Percentiles rank a stretch among this genome's conserved stretches.
These are phyloP conservation scores for Mycena floridula DNA, from an alignment of 768 basidiomycete genomes.

Conservation along the genomic window DNA sequence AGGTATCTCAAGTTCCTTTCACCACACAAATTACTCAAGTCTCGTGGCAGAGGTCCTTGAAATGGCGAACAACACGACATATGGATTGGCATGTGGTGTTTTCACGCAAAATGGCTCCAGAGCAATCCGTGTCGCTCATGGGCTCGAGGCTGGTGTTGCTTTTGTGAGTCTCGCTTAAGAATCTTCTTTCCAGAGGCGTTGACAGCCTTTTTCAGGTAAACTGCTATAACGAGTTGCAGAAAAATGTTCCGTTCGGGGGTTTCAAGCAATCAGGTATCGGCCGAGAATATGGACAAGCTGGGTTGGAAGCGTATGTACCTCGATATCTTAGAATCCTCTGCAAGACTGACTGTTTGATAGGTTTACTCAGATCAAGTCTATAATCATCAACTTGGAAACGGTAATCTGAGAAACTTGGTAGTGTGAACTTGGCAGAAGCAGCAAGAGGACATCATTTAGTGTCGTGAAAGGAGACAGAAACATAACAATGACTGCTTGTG, in stretches of 20 bases:
- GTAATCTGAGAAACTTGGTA: no score
- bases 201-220: slow-evolving; percentile 26
- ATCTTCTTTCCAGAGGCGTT: background rate
- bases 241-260: slow-evolving; percentile 60
- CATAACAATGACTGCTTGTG: no score
- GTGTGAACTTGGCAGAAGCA: no score
- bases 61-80: slow-evolving; percentile 32
- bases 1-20: slow-evolving; percentile 22
- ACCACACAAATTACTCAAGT: background rate
- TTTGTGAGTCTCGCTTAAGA: slow-evolving; percentile 39
- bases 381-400: no score
- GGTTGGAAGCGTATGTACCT: no score
- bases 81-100: slow-evolving; percentile 76
- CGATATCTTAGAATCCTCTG: no score
- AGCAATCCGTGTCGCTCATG: slow-evolving; percentile 58
- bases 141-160: slow-evolving; percentile 59
- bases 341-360: no score
- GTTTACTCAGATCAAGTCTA: no score
- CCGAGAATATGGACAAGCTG: no score
- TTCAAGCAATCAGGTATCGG: slow-evolving; percentile 72
- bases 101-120: slow-evolving; percentile 65
- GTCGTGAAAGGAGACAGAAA: no score
- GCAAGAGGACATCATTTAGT: no score
- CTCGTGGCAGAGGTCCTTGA: no score
- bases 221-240: slow-evolving; percentile 35